Base-by-base conservation (phyloP, 2,329 filamentous ascomycete genomes). In the Colletotrichum spinosum region DNA sequence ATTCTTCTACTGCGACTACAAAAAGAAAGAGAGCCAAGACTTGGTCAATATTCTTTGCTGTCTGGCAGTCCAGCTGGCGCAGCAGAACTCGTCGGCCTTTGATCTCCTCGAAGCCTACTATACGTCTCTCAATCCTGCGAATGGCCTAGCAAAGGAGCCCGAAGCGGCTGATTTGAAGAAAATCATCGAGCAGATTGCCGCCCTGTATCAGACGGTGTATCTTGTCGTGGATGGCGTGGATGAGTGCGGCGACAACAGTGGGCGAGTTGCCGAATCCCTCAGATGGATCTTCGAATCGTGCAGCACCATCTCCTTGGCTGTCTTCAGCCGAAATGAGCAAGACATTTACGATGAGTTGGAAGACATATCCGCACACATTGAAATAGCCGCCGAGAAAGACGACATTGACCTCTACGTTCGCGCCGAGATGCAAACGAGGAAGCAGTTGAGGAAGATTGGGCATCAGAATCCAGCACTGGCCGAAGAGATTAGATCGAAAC, bases 381-480 rank as follows among this genome's bases (percentile, higher is more conserved):
- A 62, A 25, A 62, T 62, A 0, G 44, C 59, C 5, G 59, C 59
- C 0, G 44, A 57, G 11, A 11, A 17, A 1, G 38, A 56, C 2
- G 59, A 62, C 15, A n/a, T 62, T 8, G 51, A 62, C 2, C 37
- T 62, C n/a, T 57, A 50, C 1, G 45, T 62, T 11, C n/a, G 51
- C 25, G 52, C 59, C 3, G 59, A 62, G 2, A 62, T 61, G 51
- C 25, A 12, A 0, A 33, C 25, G 6, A 35, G 59, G 1, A 33
- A 13, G 4, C 59, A 51, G 6, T 2, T 44, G 0, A 48, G 33
- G 9, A 61, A 38, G 0, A 13, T 61, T 0, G 8, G 15, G 2
- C 6, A 35, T 0, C 44, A 42, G 12, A 35, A 8, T 33, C 41
- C 44, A 2, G 13, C 2, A 3, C 17, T 60, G 7, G 17, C 41